Evolutionary conservation across 306 rosid species (phyloP).

Genomic region (Malus sylvestris): DNA sequence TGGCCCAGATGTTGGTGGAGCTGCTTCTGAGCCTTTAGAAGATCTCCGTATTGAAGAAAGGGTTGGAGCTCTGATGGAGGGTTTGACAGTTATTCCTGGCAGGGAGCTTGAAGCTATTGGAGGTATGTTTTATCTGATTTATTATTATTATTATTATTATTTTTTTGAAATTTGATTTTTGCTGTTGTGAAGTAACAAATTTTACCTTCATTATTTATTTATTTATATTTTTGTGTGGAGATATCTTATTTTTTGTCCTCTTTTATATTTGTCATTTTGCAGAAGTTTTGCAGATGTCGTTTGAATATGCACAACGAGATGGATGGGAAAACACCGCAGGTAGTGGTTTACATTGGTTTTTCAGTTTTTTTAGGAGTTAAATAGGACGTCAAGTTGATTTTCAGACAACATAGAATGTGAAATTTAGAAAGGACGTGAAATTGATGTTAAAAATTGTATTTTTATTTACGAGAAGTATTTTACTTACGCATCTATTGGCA

Average conservation of each 20-base stretch:
- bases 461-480: background rate
- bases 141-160: background rate
- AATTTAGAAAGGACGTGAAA: background rate
- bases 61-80: constrained; percentile 61
- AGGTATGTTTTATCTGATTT: constrained; percentile 35
- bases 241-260: constrained; percentile 10
- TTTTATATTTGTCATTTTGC: constrained; percentile 31
- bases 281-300: constrained; percentile 79
- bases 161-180: background rate
- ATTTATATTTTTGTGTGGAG: background rate
- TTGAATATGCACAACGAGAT: constrained; percentile 45
- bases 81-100: constrained; percentile 76
- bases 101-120: constrained; percentile 73
- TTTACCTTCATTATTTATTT: background rate
- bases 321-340: constrained; percentile 57
- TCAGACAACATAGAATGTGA: background rate
- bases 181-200: background rate
- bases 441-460: background rate
- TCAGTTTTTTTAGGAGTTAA: background rate
- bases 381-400: background rate
- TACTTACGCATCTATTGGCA: background rate
- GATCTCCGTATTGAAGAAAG: constrained; percentile 79
- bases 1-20: constrained; percentile 23
- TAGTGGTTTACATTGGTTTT: constrained; percentile 12
- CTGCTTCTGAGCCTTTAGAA: constrained; percentile 41